Base-by-base conservation (phyloP, 1,284 basidiomycete species). In the Kwoniella shivajii region DNA sequence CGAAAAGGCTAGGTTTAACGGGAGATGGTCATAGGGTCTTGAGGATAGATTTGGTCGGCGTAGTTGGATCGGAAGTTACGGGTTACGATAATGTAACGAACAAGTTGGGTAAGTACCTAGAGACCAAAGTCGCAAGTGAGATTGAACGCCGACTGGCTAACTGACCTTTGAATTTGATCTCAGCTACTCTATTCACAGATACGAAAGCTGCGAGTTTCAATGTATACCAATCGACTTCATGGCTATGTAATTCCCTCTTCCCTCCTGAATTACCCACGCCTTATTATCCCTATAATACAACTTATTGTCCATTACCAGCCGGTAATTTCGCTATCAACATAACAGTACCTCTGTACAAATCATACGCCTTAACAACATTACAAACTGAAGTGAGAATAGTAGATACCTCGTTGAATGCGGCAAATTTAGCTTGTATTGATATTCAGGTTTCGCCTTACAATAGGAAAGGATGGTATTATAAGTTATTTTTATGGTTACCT, bases 291-390 rank as follows among this genome's bases (percentile, higher is more conserved):
- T 77, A 78, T 65, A 78, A 81, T 59, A 74, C 73, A 30, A 81
- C 81, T 16, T 90, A 86, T 70, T 95, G 92, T 73, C 88, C 89
- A 10, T 78, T 93, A 43, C 69, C 80, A 2, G 80, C 85, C 2
- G 93, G 93, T 0, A 83, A 84, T 13, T 88, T 96, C 68, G 92
- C 87, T 0, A 84, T 98, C 67, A 86, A 90, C 27, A 81, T 91
- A 9, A 82, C 84, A 9, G 83, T 93, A 39, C 88, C 88, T 0
- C 84, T 92, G 70, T 83, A 83, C 44, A 73, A 82, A 41, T 81
- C 84, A 51, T 90, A 90, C 72, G 84, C 86, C 20, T 81, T 97
- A 34, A 88, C 88, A 6, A 94, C 92, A 0, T 82, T 95, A 48
- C 84, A 85, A 63, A 96, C 93, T 1, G 85, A 86, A 27, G 79